Base-by-base conservation (phyloP, 2,329 filamentous ascomycete genomes). In the Hymenoscyphus scutula region DNA sequence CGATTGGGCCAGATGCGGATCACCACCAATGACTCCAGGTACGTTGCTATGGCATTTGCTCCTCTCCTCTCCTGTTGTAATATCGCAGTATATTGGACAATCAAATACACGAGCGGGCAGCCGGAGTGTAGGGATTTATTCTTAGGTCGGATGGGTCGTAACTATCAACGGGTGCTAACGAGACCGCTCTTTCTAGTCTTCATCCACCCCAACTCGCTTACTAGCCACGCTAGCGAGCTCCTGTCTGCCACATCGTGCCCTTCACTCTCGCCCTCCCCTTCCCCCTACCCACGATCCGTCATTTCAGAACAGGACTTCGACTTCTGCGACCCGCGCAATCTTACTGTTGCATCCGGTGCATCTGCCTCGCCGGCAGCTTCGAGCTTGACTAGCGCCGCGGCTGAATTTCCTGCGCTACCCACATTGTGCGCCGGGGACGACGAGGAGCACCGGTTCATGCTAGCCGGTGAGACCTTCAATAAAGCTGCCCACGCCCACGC, bases 21-120 rank as follows among this genome's bases (percentile, higher is more conserved):
- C 93, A 34, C 92, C 93, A 58, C 91, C 92, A 27, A 86, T 96
- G 84, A 96, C 92, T 72, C 92, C 93, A 84, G 87, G 92, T 96
- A 88, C 81, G 91, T 85, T 85, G n/a, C 10, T 56, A 5, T 5
- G 11, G 27, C 13, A 54, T 54, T 29, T 32, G 23, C 23, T 27
- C 55, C 37, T 10, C 23, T 38, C 13, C 55, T 5, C 23, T 19
- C 19, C 25, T 45, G 34, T 19, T 41, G 19, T 45, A 53, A 60
- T 60, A 38, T 19, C 38, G 13, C 30, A 53, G 55, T 60, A 38
- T 56, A 56, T 34, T 53, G 56, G 37, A 19, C 45, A 51, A 51
- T 51, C 45, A 25, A 51, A 13, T 51, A 25, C n/a, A 51, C 45
- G 45, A 8, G 19, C 19, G 19, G 45, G 19, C 11, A 23, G 45